phyloP scores from a whole-genome alignment of 306 rosid genomes.

The Clitoria ternatea region DNA sequence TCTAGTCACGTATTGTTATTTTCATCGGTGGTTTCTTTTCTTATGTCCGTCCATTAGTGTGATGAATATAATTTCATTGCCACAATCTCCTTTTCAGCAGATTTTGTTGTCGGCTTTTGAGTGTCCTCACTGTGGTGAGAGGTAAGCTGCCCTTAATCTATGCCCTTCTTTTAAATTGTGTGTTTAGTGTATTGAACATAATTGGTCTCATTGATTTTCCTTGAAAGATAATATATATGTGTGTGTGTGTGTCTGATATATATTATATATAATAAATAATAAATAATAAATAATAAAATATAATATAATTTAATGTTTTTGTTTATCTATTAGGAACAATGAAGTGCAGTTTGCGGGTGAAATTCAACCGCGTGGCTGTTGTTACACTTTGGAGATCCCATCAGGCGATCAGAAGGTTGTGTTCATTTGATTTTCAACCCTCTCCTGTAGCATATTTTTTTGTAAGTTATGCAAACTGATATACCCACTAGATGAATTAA shows the following conservation, averaged over 20 bases:
- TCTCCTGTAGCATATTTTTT: background rate
- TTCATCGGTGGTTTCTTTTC: background rate
- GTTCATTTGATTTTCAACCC: background rate
- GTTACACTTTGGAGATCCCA: constrained; percentile 59
- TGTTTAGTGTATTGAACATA: background rate
- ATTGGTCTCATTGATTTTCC: background rate
- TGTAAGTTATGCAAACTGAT: background rate
- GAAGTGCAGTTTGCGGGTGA: constrained; percentile 99
- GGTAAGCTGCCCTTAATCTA: constrained; percentile 40
- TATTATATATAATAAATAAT: too few species aligned
- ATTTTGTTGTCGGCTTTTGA: constrained; percentile 88
- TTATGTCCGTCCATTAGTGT: background rate
- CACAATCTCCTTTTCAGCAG: constrained; percentile 34
- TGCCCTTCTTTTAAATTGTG: background rate
- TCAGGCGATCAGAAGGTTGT: constrained; percentile 65
- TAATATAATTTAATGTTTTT: background rate
- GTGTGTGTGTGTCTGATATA: too few species aligned
- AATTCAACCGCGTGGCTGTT: constrained; percentile 84
- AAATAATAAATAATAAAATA: too few species aligned
- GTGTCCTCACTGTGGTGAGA: constrained; percentile 89
- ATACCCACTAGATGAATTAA: background rate
- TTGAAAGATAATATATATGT: background rate
- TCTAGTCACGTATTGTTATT: background rate
- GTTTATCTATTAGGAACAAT: constrained; percentile 54
- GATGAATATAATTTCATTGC: background rate